Conservation (phyloP, 2,329 filamentous ascomycete genomes). For the Neopestalotiopsis clavispora region DNA sequence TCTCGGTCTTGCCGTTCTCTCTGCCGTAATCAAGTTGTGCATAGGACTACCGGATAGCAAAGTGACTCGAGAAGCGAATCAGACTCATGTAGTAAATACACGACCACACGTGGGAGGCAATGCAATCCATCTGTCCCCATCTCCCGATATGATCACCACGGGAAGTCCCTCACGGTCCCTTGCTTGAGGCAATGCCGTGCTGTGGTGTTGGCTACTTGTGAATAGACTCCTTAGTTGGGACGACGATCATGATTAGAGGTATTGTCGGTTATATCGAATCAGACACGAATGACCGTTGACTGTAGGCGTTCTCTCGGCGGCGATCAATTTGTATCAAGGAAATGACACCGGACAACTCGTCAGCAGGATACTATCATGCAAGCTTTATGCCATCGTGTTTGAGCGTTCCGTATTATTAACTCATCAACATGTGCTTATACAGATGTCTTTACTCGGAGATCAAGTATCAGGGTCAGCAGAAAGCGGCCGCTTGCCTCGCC, state of each 20-base stretch:
- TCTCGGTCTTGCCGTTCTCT: slow-evolving; percentile 12
- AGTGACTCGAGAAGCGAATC: not conserved
- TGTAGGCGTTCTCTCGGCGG: not conserved
- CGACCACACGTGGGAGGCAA: slow-evolving; percentile 28
- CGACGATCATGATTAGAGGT: not conserved
- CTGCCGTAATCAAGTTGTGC: slow-evolving; percentile 17
- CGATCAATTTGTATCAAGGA: not conserved
- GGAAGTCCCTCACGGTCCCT: slow-evolving; percentile 25
- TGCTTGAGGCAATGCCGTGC: not conserved
- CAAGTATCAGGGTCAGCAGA: not conserved
- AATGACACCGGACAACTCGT: not conserved
- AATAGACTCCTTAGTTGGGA: not conserved
- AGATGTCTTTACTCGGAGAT: not conserved
- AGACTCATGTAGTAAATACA: slow-evolving; percentile 13
- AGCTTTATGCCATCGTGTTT: not conserved
- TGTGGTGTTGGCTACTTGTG: not conserved
- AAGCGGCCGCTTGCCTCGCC: not conserved
- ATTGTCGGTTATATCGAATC: not conserved
- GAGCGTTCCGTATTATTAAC: not conserved
- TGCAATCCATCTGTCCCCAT: slow-evolving; percentile 27
- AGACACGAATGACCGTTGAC: not conserved
- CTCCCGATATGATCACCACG: slow-evolving; percentile 29
- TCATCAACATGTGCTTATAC: not conserved
- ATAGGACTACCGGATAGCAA: not conserved
- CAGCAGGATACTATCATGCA: slow-evolving; percentile 20